A percentile compares a stretch with the other conserved stretches of the same genome.
Conservation (phyloP, 2,329 filamentous ascomycete genomes). For the Nemania serpens region DNA sequence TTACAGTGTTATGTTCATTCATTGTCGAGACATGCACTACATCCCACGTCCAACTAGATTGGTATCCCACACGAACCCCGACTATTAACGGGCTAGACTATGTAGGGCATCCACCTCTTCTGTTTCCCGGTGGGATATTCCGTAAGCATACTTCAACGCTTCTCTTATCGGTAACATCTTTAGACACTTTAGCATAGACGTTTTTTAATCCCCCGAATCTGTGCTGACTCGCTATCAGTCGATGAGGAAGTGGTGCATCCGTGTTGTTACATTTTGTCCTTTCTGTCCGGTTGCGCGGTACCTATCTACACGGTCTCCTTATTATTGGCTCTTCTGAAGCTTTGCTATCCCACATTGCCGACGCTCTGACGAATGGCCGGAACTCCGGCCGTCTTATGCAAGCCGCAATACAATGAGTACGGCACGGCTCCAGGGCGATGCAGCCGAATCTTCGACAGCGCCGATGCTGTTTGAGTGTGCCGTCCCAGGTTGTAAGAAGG, state of each 20-base stretch:
- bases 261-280: not conserved
- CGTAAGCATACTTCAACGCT: constrained; percentile 10
- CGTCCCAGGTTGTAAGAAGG: constrained; percentile 31
- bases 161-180: not conserved
- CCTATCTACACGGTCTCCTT: not conserved
- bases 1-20: not conserved
- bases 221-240: not conserved
- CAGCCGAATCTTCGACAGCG: constrained; percentile 23
- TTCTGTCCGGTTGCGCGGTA: not conserved
- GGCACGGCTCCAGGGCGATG: not conserved
- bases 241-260: not conserved
- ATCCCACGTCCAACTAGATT: not conserved
- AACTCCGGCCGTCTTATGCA: not conserved
- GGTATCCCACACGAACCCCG: constrained; percentile 11
- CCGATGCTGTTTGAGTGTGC: constrained; percentile 30
- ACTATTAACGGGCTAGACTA: too few relatives aligned
- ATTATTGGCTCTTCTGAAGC: not conserved
- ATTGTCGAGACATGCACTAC: not conserved
- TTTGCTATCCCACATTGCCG: constrained; percentile 23
- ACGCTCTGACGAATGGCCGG: not conserved
- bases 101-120: not conserved
- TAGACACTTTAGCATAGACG: not conserved
- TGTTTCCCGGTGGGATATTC: constrained; percentile 18
- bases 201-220: not conserved
- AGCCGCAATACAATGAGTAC: constrained; percentile 16